Base-by-base conservation (phyloP, 2,329 filamentous ascomycete genomes). In the Pyrenophora graminea region DNA sequence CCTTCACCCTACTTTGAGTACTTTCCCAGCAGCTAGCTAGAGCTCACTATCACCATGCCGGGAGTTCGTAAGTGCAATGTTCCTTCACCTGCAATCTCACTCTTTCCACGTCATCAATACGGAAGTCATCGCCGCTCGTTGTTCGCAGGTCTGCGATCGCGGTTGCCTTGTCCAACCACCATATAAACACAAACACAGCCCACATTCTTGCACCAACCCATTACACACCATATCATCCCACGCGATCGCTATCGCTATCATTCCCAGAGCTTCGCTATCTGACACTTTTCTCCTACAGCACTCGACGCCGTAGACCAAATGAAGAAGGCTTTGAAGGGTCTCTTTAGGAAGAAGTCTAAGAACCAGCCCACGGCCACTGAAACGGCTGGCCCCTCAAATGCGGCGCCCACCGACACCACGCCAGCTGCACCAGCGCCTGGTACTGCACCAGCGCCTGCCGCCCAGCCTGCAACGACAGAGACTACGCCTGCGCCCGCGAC, bases 251-350 rank as follows among this genome's bases (percentile, higher is more conserved):
- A 12, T 36, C 17, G 18, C 18, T 21, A 12, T 36, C 17, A 21
- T 39, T n/a, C 8, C 27, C 21, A 12, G 19, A 13, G 13, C 19
- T 31, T 30, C 17, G 4, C 31, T 42, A 21, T 43, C 62, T 62
- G 43, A 66, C 53, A 42, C 49, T 44, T 42, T 15, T 17, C 8
- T 33, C 7, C 36, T 17, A 47, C 48, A 74, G 71, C 72, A 42
- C 72, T 61, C 41, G 70, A 74, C 52, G 69, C 71, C 39, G 45
- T 71, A 47, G 59, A 67, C 43, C 66, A 64, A 53, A 53, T 71
- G 61, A 74, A 74, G 68, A 71, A 71, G 62, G 61, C 62, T 55
- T 63, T 74, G 58, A 74, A 72, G 63, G 59, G 65, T 50, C 52
- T 74, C 53, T 73, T 74, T 56, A 69, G 60, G 55, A 70, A 69